Base-by-base conservation (phyloP, 441 rosid genomes). In the Gossypium gossypioides region DNA sequence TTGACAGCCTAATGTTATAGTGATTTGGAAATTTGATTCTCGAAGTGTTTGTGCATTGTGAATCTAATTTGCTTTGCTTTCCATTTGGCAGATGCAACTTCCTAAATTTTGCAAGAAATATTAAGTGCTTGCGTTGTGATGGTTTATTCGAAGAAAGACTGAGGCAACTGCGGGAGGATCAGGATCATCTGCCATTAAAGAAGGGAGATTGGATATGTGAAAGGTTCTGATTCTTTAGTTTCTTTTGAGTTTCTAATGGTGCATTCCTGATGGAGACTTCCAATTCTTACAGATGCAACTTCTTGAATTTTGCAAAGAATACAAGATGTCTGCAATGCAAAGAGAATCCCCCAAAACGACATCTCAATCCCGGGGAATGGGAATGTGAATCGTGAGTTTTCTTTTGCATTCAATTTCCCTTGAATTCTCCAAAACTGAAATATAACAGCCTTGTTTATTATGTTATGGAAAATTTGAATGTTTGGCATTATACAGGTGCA, bases 121-220 rank as follows among this genome's bases (percentile, higher is more conserved):
- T 91, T 51, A 89, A 82, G 75, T 93, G 97, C 79, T 81, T 89
- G 82, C 79, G 84, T 1, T 91, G 94, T 73, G 86, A 83, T 78
- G 72, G 74, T 54, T 81, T 91, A 44, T 85, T 67, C 19, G 82
- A 85, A 77, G 96, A 89, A 75, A 89, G 84, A 77, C 68, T 91
- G 51, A 81, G 77, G 78, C 88, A 83, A 73, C 78, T 89, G 32
- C 75, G 69, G 50, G 86, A 84, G 78, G 89, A 87, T 75, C 87
- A 81, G 74, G 88, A 89, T 64, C 86, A 88, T 80, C 90, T 88
- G 60, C 96, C 91, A 1, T 59, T 88, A 76, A 93, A 93, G 86
- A 89, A 86, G 82, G 98, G 98, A 74, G 98, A 93, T 72, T 93
- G 98, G 98, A 78, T 88, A 62, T 93, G 94, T 72, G 84, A 81